A percentile compares a stretch with the other conserved stretches of the same genome.
Conservation (phyloP, 805 yeast genomes). For the Candida lessepsii region DNA sequence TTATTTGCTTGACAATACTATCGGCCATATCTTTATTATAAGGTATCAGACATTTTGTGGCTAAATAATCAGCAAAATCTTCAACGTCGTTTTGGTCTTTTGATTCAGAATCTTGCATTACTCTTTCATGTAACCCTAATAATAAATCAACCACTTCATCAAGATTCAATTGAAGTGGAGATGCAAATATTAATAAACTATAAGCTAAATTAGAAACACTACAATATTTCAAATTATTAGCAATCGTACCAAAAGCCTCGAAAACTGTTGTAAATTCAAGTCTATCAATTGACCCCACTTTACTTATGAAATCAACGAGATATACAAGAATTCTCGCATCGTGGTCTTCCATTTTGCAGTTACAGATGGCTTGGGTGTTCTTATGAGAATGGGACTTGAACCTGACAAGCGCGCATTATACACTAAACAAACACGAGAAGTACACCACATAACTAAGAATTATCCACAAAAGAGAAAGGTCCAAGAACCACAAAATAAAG, state of each 20-base stretch:
- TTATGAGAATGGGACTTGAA: no score
- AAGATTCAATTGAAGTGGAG: conserved; percentile 5
- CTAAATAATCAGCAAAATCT: conserved; percentile 15
- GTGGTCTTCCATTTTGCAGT: neutral
- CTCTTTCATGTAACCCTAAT: neutral
- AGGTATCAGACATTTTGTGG: conserved; percentile 1
- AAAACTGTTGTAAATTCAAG: neutral
- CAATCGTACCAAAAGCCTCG: conserved; percentile 3
- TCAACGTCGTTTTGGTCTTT: conserved; percentile 2
- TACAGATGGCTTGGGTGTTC: no score
- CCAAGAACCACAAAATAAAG: neutral
- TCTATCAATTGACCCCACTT: neutral
- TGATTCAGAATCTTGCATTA: neutral
- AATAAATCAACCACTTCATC: neutral
- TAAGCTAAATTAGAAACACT: conserved; percentile 2
- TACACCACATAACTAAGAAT: neutral
- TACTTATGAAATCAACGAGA: conserved; percentile 5
- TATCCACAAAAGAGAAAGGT: neutral
- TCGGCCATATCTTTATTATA: neutral
- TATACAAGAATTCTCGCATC: conserved; percentile 4
- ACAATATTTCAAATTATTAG: neutral
- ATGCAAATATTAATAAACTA: neutral
- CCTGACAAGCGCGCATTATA: neutral
- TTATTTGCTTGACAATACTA: neutral
- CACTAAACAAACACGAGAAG: conserved; percentile 4